These are phyloP conservation scores for Wickerhamiella lipophila DNA, from an alignment of 805 yeast species.

Conservation along the genomic window DNA sequence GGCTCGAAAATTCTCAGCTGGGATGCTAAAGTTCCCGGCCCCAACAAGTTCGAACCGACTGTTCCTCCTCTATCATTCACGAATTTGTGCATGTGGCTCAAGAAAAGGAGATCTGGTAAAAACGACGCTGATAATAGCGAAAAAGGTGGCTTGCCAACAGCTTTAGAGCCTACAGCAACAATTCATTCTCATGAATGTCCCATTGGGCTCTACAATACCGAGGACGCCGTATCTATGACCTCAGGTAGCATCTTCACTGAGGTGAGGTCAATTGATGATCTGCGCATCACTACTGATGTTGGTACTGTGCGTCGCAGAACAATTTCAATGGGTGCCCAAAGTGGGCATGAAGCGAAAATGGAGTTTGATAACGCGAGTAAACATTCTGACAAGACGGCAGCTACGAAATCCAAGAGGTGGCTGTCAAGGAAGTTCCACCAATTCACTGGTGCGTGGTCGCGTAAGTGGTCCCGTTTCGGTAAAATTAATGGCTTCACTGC, in stretches of 20 bases:
- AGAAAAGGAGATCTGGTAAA: neutral
- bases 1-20: constrained; percentile 53
- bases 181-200: neutral
- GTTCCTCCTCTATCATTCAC: constrained; percentile 18
- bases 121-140: too few species aligned
- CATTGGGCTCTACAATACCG: neutral
- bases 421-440: neutral
- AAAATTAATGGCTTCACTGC: constrained; percentile 12
- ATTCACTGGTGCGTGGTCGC: neutral
- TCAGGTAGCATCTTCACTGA: constrained; percentile 1
- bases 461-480: constrained; percentile 16
- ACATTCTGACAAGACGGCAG: neutral
- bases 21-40: constrained; percentile 42
- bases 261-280: neutral
- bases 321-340: neutral
- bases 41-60: constrained; percentile 18
- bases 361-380: neutral
- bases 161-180: neutral
- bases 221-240: neutral
- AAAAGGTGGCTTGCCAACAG: neutral
- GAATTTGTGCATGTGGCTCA: neutral
- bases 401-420: neutral
- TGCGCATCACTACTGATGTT: constrained; percentile 9
- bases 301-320: neutral
- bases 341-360: neutral